A percentile compares a stretch with the other conserved stretches of the same genome.
Conservation (phyloP, 2,329 filamentous ascomycete species). For the Diaporthe longicolla region DNA sequence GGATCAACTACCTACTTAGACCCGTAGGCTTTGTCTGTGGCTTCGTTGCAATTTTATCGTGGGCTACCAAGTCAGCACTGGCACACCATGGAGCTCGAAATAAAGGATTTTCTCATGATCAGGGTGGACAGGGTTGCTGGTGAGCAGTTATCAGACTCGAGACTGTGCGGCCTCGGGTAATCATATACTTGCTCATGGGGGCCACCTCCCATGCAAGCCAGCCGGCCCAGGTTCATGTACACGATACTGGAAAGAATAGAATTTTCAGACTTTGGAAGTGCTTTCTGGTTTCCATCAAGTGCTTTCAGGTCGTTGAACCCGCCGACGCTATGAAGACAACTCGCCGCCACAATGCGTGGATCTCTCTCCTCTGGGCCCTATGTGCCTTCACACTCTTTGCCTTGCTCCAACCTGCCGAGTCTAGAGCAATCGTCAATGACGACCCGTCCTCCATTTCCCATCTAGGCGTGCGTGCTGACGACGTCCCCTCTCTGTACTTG, state of each 20-base stretch:
- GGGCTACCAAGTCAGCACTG: neutral
- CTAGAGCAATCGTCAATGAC: neutral
- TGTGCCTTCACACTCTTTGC: slow-evolving; percentile 1
- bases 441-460: neutral
- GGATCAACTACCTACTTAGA: neutral
- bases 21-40: neutral
- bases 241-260: neutral
- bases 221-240: neutral
- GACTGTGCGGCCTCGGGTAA: neutral
- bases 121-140: neutral
- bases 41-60: neutral
- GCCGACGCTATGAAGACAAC: neutral
- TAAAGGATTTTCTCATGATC: neutral
- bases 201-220: neutral
- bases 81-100: neutral
- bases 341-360: neutral
- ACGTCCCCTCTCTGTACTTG: neutral
- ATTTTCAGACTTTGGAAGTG: neutral
- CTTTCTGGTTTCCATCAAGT: neutral
- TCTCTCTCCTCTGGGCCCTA: neutral
- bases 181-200: neutral
- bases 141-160: neutral
- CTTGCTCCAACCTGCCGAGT: neutral
- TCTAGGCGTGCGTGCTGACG: neutral
- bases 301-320: neutral